Conservation (phyloP, 176 grass and related monocot genomes). For the Carex kokanica region DNA sequence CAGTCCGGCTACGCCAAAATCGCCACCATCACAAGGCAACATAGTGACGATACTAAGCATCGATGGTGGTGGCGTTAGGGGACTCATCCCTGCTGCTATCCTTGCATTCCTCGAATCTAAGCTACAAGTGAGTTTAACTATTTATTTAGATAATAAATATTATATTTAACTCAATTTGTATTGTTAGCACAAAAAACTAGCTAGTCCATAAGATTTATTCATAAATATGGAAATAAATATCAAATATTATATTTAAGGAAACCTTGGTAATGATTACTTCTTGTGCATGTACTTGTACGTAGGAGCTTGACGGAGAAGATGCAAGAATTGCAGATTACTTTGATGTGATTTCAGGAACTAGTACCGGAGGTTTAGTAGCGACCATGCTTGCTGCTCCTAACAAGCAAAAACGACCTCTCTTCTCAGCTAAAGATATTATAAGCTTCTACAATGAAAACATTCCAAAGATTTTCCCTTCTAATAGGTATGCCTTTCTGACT, state of each 20-base stretch:
- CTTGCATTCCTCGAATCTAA: constrained; percentile 55
- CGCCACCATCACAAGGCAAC: constrained; percentile 31
- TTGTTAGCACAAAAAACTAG: not conserved
- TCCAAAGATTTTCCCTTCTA: too few relatives aligned
- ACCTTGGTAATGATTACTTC: too few relatives aligned
- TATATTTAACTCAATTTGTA: not conserved
- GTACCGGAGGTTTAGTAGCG: constrained; percentile 50
- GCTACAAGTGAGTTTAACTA: constrained; percentile 42
- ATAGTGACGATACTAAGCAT: constrained; percentile 61
- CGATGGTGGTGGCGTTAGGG: constrained; percentile 64
- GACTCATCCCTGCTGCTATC: constrained; percentile 63
- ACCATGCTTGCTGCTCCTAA: too few relatives aligned
- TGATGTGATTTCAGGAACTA: constrained; percentile 65
- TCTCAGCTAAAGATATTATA: too few relatives aligned
- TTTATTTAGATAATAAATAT: not conserved
- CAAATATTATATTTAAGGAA: too few relatives aligned
- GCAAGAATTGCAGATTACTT: constrained; percentile 72
- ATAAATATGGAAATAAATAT: not conserved
- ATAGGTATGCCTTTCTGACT: too few relatives aligned
- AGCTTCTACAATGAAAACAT: too few relatives aligned
- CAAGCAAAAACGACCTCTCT: too few relatives aligned
- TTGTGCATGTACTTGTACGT: not conserved
- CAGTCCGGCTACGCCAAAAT: not conserved
- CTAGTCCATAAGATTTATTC: too few relatives aligned
- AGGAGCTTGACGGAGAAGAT: constrained; percentile 64